phyloP scores from a whole-genome alignment of 805 yeast genomes.

The Sungouiozyma ichnusensis region DNA sequence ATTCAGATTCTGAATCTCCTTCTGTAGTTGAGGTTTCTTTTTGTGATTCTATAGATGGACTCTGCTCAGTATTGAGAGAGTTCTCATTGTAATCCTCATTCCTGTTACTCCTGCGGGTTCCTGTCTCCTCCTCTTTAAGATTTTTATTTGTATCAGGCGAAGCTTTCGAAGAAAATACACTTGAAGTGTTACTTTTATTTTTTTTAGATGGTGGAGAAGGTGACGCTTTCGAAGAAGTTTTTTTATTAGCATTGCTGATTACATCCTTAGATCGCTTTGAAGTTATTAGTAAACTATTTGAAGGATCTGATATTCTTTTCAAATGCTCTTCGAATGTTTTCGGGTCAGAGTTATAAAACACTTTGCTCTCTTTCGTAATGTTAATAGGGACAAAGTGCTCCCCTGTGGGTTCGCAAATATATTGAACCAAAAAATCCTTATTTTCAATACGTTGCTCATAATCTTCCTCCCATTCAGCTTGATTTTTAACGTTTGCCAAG shows the following conservation, averaged over 20 bases:
- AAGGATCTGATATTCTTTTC: slow-evolving; percentile 16
- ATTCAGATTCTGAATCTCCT: not conserved
- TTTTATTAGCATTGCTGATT: not conserved
- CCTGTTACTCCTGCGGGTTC: not conserved
- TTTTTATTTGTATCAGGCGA: not conserved
- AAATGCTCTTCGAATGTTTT: slow-evolving; percentile 19
- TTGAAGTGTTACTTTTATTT: not conserved
- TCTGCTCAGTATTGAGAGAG: not conserved
- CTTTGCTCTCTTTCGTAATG: slow-evolving; percentile 15
- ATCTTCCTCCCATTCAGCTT: slow-evolving; percentile 27
- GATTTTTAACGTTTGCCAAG: slow-evolving; percentile 36
- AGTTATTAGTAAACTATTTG: not conserved
- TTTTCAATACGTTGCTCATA: slow-evolving; percentile 21
- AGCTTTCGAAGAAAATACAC: not conserved
- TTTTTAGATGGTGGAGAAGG: not conserved
- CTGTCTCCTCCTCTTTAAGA: not conserved
- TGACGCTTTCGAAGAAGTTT: not conserved
- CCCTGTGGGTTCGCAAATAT: slow-evolving; percentile 28
- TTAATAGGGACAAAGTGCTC: slow-evolving; percentile 15
- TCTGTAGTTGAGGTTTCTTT: not conserved
- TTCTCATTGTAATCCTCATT: not conserved
- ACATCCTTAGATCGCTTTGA: not conserved
- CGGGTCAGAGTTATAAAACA: slow-evolving; percentile 16
- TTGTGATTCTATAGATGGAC: not conserved
- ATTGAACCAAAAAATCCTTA: slow-evolving; percentile 24